Evolutionary conservation across 2,329 filamentous ascomycete species (phyloP), one percentile per base, ranked within the genome.

Genomic region (Alternaria novae-zelandiae): DNA sequence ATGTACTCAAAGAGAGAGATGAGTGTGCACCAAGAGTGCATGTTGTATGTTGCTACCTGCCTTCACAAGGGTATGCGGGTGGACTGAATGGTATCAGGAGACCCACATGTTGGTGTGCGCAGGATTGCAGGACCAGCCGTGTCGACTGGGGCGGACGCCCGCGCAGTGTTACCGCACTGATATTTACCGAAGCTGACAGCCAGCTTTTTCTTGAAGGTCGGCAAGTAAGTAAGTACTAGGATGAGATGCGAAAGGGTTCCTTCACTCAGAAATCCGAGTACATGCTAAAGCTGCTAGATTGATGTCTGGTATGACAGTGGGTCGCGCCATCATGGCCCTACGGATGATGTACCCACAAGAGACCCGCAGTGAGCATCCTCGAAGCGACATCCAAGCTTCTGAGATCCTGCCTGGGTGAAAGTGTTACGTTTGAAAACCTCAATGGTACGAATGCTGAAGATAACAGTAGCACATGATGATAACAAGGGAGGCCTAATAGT

Each of bases 341-440:
- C 30, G 28, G 43, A 47, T 64, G 44, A 26, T 25, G 45, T 43
- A 54, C 30, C 59, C 63, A 63, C 21, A 25, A 23, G 20, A 36
- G 36, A 59, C 59, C 54, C 59, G 44, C 59, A 51, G 28, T 12
- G 50, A 28, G 17, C n/a, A 46, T 36, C 21, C 32, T 55, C 54
- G 11, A 53, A 61, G 59, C 47, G 20, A 26, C 10, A 43, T 25
- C 28, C 47, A 43, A 46, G 45, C 12, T 13, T 23, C 11, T 15
- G 44, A n/a, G 25, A 25, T 20, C 10, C 36, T 59, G 11, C 32
- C 10, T 36, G 23, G 8, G 17, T 53, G 45, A 46, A 61, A 43
- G 25, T 56, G 25, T 65, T 63, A 65, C 59, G 63, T 65, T 58
- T 62, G 12, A 8, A 17, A 47, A 41, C n/a, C 45, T 30, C 15